phyloP scores from a whole-genome alignment of 2,329 filamentous ascomycete species.

The Penicillium sp. region DNA sequence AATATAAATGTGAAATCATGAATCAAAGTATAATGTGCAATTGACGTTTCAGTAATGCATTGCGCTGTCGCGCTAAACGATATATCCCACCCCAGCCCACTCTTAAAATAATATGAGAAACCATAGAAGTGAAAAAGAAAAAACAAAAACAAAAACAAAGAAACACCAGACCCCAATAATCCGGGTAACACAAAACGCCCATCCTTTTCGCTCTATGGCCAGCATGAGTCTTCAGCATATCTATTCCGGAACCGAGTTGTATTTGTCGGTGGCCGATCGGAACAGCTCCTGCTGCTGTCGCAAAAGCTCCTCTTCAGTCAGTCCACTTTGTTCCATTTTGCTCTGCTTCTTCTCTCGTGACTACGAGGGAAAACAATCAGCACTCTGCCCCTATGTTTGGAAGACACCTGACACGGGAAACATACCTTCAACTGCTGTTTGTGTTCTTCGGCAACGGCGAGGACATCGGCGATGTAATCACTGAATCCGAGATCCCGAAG shows the following conservation, averaged over 20 bases:
- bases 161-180: slow-evolving; percentile 16
- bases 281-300: slow-evolving; percentile 91
- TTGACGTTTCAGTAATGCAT: slow-evolving; percentile 4
- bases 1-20: too few species aligned
- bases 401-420: slow-evolving; percentile 6
- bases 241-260: slow-evolving; percentile 55
- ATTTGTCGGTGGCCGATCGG: slow-evolving; percentile 73
- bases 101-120: slow-evolving; percentile 6
- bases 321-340: slow-evolving; percentile 92
- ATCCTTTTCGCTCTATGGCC: slow-evolving; percentile 32
- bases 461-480: slow-evolving; percentile 85
- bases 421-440: slow-evolving; percentile 88
- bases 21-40: not conserved
- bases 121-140: not conserved
- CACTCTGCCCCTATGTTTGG: not conserved
- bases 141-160: not conserved
- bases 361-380: slow-evolving; percentile 47
- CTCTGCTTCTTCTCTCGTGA: slow-evolving; percentile 95
- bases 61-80: slow-evolving; percentile 7
- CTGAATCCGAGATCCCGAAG: slow-evolving; percentile 89
- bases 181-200: slow-evolving; percentile 26
- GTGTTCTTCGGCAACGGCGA: slow-evolving; percentile 85
- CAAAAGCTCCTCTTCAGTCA: slow-evolving; percentile 87
- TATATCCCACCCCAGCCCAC: slow-evolving; percentile 3
- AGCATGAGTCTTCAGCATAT: slow-evolving; percentile 26